Evolutionary conservation across 1,284 basidiomycete species (phyloP).

Genomic region (Thelephora terrestris): DNA sequence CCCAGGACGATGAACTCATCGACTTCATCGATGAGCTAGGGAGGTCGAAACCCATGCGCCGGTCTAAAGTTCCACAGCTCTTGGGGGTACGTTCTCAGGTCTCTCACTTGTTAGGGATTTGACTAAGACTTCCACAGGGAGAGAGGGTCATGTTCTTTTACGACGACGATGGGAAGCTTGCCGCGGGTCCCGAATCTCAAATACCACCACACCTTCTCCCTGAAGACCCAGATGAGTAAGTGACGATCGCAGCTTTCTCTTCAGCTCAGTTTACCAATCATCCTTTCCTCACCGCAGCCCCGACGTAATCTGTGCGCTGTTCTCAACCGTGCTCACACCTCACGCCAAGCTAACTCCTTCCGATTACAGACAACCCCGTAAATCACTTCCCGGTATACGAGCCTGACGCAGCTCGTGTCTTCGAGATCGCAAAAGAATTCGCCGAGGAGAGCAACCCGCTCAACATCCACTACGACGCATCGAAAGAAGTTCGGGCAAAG

Average conservation of each 20-base stretch:
- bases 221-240: constrained; percentile 14
- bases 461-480: constrained; percentile 74
- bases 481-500: constrained; percentile 73
- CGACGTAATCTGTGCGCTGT: constrained; percentile 34
- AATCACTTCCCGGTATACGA: constrained; percentile 82
- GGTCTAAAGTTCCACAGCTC: constrained; percentile 67
- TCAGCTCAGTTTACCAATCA: constrained; percentile 5
- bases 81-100: constrained; percentile 22
- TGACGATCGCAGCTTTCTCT: constrained; percentile 14
- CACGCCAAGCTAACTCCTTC: constrained; percentile 4
- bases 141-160: constrained; percentile 29
- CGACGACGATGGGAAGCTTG: constrained; percentile 39
- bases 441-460: constrained; percentile 69
- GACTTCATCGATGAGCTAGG: constrained; percentile 87
- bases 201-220: background rate
- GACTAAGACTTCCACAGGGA: constrained; percentile 7
- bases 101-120: constrained; percentile 16
- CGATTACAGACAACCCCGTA: constrained; percentile 54
- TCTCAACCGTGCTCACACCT: background rate
- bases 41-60: constrained; percentile 51
- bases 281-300: constrained; percentile 29
- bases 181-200: background rate
- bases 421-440: constrained; percentile 64
- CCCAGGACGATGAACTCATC: constrained; percentile 59
- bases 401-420: constrained; percentile 69